Conservation (phyloP, 2,329 filamentous ascomycete species). For the Alternaria infectoria region DNA sequence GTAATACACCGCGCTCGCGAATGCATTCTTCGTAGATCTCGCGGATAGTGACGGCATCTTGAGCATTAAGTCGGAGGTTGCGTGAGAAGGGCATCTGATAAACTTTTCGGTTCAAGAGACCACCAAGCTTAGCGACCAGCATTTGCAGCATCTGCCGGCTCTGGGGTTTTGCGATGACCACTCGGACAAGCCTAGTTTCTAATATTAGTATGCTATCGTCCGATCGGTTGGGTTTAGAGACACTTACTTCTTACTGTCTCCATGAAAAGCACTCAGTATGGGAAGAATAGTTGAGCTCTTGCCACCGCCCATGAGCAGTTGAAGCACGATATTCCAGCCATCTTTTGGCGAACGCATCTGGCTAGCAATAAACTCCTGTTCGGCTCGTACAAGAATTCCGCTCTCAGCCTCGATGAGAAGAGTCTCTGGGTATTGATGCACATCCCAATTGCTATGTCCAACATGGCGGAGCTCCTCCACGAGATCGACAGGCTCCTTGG, state of each 20-base stretch:
- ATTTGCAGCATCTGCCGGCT: conserved; percentile 66
- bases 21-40: conserved; percentile 56
- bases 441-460: conserved; percentile 65
- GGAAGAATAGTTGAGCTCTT: conserved; percentile 44
- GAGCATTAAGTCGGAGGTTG: conserved; percentile 45
- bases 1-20: conserved; percentile 59
- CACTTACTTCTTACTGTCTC: conserved; percentile 52
- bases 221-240: no score
- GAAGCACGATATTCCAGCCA: conserved; percentile 34
- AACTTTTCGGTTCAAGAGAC: conserved; percentile 61
- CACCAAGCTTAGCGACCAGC: conserved; percentile 61
- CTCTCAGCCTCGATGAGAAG: conserved; percentile 70
- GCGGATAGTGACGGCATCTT: conserved; percentile 47
- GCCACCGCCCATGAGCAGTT: conserved; percentile 47
- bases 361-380: conserved; percentile 64
- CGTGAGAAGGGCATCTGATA: conserved; percentile 67
- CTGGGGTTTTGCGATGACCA: conserved; percentile 68
- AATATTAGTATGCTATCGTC: not conserved
- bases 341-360: conserved; percentile 57
- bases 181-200: conserved; percentile 56
- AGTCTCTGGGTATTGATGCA: conserved; percentile 61
- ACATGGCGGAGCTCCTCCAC: conserved; percentile 52
- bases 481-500: conserved; percentile 25
- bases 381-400: conserved; percentile 64
- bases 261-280: conserved; percentile 50